Base-by-base conservation (phyloP, 495 filamentous ascomycete species). In the Chaetomium tenue region DNA sequence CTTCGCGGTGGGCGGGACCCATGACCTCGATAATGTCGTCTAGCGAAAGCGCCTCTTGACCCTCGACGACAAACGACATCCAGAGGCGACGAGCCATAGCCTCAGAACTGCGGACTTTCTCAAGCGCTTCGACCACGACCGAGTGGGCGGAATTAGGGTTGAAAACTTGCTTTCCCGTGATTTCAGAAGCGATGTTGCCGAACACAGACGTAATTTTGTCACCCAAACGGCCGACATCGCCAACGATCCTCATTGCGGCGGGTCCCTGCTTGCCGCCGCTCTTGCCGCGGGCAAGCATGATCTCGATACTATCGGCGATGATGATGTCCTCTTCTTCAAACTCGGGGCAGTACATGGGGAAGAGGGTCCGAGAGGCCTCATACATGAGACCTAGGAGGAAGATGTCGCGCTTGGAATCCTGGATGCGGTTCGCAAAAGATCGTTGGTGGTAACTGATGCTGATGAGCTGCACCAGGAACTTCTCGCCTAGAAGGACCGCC, bases 41-140 rank as follows among this genome's bases (percentile, higher is more conserved):
- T 30, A 82, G 73, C 65, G 82, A 92, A 30, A 98, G 80, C 8
- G 89, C 78, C 47, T 96, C 89, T 48, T 87, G 86, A 52, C 91
- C 93, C 74, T 97, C 93, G 18, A 92, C 86, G 13, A 97, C 94
- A 72, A 97, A 97, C 2, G 92, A 96, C 91, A 97, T 96, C 94
- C 94, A 98, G 63, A 98, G 86, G 73, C 94, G 88, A 66, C 86
- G 88, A 7, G 92, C 94, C 64, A 98, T 77, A 28, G 93, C 94
- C 76, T 97, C 93, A 4, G 92, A 89, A 25, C 89, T 89, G 46
- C 82, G 80, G 47, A 86, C 86, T 69, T 89, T 92, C 72, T 96
- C 93, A 59, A 98, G 81, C 3, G 93, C 94, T 68, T 95, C 85
- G 12, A 95, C 80, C 5, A 97, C 91, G 54, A 96, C 85, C 2